Evolutionary conservation across 2,329 filamentous ascomycete genomes (phyloP).

Genomic region (Alternaria sp.): DNA sequence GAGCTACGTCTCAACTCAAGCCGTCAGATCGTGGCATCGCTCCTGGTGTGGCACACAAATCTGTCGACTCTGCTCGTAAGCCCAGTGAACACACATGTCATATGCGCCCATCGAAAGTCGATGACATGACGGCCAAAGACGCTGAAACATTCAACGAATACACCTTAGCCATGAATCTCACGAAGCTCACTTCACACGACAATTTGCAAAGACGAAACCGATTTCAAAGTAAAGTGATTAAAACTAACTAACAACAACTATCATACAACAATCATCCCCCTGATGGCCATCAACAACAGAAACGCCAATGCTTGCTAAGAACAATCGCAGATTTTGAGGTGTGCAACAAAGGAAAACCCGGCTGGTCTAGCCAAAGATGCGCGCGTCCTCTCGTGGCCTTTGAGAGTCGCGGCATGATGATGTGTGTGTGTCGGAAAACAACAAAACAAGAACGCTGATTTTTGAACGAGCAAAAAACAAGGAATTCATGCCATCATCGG

Average conservation of each 20-base stretch:
- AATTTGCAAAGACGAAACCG: too few relatives aligned
- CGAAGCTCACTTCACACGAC: too few relatives aligned
- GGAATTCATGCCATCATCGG: conserved; percentile 6
- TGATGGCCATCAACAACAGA: not conserved
- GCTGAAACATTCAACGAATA: too few relatives aligned
- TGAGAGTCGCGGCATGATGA: conserved; percentile 14
- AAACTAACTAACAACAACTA: not conserved
- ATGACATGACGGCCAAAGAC: too few relatives aligned
- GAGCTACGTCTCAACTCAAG: not conserved
- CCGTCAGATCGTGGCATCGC: too few relatives aligned
- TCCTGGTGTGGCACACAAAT: too few relatives aligned
- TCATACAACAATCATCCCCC: conserved; percentile 5
- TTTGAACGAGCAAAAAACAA: conserved; percentile 1
- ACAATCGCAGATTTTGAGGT: not conserved
- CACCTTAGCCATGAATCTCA: too few relatives aligned
- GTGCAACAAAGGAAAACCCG: conserved; percentile 28
- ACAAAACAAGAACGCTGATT: conserved; percentile 8
- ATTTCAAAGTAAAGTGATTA: too few relatives aligned
- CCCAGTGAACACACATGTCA: too few relatives aligned
- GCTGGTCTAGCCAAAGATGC: conserved; percentile 30
- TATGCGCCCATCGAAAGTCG: too few relatives aligned
- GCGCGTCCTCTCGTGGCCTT: conserved; percentile 6
- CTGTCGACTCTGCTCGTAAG: too few relatives aligned
- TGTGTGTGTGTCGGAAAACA: not conserved
- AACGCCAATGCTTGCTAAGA: conserved; percentile 14